phyloP scores from a whole-genome alignment of 2,329 filamentous ascomycete species.

The Apiospora kogelbergensis region DNA sequence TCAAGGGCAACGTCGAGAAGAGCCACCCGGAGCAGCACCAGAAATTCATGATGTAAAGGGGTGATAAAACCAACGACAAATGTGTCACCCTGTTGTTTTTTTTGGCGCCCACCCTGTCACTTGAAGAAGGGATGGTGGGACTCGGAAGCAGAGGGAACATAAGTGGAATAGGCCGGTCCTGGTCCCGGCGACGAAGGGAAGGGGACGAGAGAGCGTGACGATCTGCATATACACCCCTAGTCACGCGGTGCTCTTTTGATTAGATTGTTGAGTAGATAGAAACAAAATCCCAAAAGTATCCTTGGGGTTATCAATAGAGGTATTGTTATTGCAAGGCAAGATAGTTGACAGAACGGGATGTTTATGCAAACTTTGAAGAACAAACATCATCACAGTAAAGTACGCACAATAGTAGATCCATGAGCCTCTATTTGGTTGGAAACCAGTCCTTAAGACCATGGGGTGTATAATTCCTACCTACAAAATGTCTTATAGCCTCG shows the following conservation, averaged over 20 bases:
- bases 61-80: background rate
- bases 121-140: too few species aligned
- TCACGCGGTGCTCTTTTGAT: background rate
- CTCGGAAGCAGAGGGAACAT: background rate
- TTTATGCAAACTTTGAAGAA: too few species aligned
- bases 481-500: background rate
- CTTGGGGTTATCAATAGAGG: background rate
- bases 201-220: too few species aligned
- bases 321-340: too few species aligned
- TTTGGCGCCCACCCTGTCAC: too few species aligned
- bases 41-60: slow-evolving; percentile 16
- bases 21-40: slow-evolving; percentile 24
- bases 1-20: slow-evolving; percentile 31
- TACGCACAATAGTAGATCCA: background rate
- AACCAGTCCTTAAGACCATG: background rate
- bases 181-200: background rate
- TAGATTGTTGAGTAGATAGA: background rate
- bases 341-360: too few species aligned
- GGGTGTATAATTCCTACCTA: background rate
- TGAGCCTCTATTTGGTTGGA: background rate
- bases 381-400: too few species aligned
- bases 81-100: too few species aligned
- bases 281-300: background rate
- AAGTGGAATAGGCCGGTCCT: background rate
- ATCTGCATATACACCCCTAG: background rate